Evolutionary conservation across 179 eudicot species (phyloP), one percentile per base, ranked within the genome.

Genomic region (Heliamphora pulchella): DNA sequence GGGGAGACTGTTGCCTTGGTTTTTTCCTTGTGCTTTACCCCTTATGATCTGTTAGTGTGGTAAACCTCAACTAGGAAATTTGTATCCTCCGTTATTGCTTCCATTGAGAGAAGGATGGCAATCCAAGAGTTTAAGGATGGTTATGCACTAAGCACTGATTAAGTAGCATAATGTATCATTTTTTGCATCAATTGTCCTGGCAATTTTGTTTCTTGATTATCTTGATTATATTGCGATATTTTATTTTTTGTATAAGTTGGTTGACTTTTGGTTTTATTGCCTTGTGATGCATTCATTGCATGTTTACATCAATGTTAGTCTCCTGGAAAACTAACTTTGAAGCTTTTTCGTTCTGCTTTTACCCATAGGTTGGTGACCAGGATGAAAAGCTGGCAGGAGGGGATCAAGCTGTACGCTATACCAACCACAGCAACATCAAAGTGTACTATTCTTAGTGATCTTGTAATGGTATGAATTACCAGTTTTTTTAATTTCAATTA

Each of bases 371-470:
- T 85, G 98, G 98, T 75, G 97, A 95, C 17, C 89, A 86, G 66
- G 98, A 95, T 1, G 98, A 95, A 85, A 95, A 95, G 86, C 85
- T 95, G 74, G 98, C 97, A 8, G 98, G 31, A 95, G 83, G 98
- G 98, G 70, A 95, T 95, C 76, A 91, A 92, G 79, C 86, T 95
- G 48, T 88, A 89, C 87, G 97, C 98, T 50, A 82, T 95, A 79
- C 76, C 94, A 74, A 81, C 94, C 13, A 88, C 89, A 80, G 77
- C 89, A 68, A 82, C 91, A 73, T 89, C 98, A 59, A 95, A 93
- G 84, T 92, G 97, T 50, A 86, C 94, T 7, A 89, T 95, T 62
- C 95, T 95, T 53, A 86, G 94, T 79, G 98, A 95, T 84, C 88
- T 95, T 81, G 84, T 95, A 59, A 89, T 92, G 87, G 98, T 95